Evolutionary conservation across 331 rosid species (phyloP), one percentile per base, ranked within the genome.

Genomic region (Quercus tomentella): DNA sequence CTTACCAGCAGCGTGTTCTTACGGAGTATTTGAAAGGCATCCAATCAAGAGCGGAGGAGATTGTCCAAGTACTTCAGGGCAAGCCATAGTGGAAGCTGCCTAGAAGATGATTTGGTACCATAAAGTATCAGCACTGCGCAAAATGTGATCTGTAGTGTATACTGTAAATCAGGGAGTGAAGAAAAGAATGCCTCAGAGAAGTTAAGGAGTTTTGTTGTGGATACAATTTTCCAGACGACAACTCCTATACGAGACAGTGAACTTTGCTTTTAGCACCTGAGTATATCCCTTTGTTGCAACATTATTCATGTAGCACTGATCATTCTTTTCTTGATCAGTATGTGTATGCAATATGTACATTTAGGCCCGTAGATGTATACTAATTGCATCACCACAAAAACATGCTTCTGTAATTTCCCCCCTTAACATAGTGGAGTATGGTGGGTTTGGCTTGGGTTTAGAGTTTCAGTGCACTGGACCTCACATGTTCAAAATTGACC

Each of bases 1-100:
- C 98, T 74, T 93, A 93, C 88, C 96, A 88, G 85, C 98, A 95
- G 82, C 88, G 97, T 8, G 83, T 91, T 81, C 93, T 95, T 56
- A 83, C 88, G 0, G 96, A 95, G 83, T 95, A 91, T 83, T 85
- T 95, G 80, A 92, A 90, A 70, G 97, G 97, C 82, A 95, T 95
- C 5, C 91, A 93, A 86, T 84, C 86, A 9, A 86, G 99, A 82
- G 84, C 91, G 1, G 85, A 88, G 78, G 94, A 94, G 67, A 82
- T 93, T 78, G 93, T 89, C 81, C 87, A 70, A 83, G 82, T 84
- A 65, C 89, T 95, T 77, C 87, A 87, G 86, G 92, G 96, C 56
- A 90, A 85, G 55, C 75, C 71, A 28, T 81, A 85, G 74, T 88
- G 80, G 79, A 81, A 77, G 57, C 70, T 72, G 41, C 35, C 76